Conservation (phyloP, 2,329 filamentous ascomycete species). For the Xylaria sp. region DNA sequence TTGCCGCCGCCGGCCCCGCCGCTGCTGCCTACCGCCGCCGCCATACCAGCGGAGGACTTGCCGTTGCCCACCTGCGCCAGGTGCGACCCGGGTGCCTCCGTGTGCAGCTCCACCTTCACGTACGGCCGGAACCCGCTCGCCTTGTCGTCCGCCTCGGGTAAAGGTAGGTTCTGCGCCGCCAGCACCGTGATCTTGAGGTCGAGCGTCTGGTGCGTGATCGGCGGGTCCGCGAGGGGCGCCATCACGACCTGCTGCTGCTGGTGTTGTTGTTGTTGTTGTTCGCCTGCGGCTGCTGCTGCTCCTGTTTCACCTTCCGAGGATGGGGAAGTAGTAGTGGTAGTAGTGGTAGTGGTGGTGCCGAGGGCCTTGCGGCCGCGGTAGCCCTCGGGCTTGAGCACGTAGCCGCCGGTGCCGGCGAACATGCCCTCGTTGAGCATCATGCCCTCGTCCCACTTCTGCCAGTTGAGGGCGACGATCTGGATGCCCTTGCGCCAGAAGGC, state of each 20-base stretch:
- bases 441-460: conserved; percentile 87
- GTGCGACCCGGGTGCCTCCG: conserved; percentile 54
- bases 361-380: conserved; percentile 43
- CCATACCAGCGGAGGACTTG: conserved; percentile 27
- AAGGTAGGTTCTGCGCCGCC: conserved; percentile 74
- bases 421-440: conserved; percentile 97
- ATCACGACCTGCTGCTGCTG: conserved; percentile 3
- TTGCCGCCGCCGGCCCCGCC: too few species aligned
- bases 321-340: neutral
- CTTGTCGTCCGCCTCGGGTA: conserved; percentile 58
- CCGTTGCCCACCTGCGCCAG: conserved; percentile 8
- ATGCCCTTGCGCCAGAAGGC: conserved; percentile 87
- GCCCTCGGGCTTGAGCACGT: conserved; percentile 78
- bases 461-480: conserved; percentile 91
- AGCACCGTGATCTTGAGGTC: conserved; percentile 73
- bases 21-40: conserved; percentile 33
- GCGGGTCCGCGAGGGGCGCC: conserved; percentile 26
- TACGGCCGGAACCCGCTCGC: conserved; percentile 72
- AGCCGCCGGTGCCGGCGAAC: conserved; percentile 83
- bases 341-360: conserved; percentile 7
- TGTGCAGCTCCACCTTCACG: conserved; percentile 81
- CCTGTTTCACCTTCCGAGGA: too few species aligned
- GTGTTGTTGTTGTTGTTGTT: conserved; percentile 37
- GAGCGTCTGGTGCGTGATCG: conserved; percentile 59
- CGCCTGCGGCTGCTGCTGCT: neutral